Evolutionary conservation across 2,329 filamentous ascomycete genomes (phyloP).

Genomic region (Cladorrhinum sp.): DNA sequence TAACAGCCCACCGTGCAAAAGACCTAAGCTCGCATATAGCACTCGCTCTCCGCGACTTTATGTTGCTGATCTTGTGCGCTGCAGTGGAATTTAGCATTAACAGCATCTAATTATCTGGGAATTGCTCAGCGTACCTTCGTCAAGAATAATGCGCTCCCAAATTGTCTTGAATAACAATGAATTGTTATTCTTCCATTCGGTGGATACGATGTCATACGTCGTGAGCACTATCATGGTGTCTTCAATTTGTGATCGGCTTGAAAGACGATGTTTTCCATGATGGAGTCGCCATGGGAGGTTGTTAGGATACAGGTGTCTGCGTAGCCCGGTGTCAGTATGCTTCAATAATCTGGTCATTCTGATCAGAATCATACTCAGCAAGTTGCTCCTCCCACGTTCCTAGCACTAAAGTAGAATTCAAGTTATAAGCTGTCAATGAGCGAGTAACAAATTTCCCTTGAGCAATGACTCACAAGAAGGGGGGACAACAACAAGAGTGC

Average conservation of each 20-base stretch:
- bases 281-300: constrained; percentile 30
- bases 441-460: not conserved
- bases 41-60: constrained; percentile 33
- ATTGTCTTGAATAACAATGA: constrained; percentile 33
- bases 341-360: not conserved
- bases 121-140: constrained; percentile 34
- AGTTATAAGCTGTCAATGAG: not conserved
- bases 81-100: too few species aligned
- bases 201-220: constrained; percentile 41
- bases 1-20: constrained; percentile 44
- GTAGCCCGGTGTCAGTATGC: not conserved
- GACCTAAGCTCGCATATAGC: constrained; percentile 39
- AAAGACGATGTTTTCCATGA: constrained; percentile 30
- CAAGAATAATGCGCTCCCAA: constrained; percentile 41
- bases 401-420: constrained; percentile 30
- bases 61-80: constrained; percentile 43
- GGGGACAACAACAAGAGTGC: constrained; percentile 38
- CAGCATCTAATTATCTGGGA: too few species aligned
- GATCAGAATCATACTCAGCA: constrained; percentile 19
- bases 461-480: constrained; percentile 31
- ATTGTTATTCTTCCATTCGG: constrained; percentile 34
- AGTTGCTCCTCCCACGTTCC: constrained; percentile 40
- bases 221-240: constrained; percentile 35
- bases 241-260: constrained; percentile 16
- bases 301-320: constrained; percentile 30